Evolutionary conservation across 352 stramenopile genomes (phyloP).

Genomic region (Globisporangium splendens): DNA sequence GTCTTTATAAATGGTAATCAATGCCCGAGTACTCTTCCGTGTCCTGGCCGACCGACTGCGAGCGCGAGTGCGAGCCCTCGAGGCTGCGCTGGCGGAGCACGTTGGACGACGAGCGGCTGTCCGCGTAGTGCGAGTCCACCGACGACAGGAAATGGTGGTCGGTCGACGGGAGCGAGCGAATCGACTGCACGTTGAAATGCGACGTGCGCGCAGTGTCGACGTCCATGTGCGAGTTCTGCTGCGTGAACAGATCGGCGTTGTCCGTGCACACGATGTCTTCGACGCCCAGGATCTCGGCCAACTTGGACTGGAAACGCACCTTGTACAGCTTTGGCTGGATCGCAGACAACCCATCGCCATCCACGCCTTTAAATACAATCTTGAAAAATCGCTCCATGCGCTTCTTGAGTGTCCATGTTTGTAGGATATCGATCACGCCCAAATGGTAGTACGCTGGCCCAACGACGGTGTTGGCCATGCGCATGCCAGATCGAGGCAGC

Average conservation of each 20-base stretch:
- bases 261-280: constrained; percentile 60
- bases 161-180: constrained; percentile 60
- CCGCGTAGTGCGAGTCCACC: constrained; percentile 63
- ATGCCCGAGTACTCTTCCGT: constrained; percentile 83
- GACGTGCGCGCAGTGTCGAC: constrained; percentile 64
- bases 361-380: constrained; percentile 78
- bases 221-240: constrained; percentile 89
- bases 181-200: constrained; percentile 57
- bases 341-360: constrained; percentile 78
- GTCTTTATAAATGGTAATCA: constrained; percentile 77
- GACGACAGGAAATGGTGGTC: constrained; percentile 60
- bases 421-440: constrained; percentile 89
- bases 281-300: constrained; percentile 83
- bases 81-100: constrained; percentile 49
- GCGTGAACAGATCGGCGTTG: constrained; percentile 52
- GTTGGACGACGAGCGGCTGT: constrained; percentile 45
- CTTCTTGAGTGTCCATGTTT: constrained; percentile 88
- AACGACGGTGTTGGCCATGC: constrained; percentile 82
- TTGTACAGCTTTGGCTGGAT: constrained; percentile 83
- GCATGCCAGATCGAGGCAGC: constrained; percentile 77
- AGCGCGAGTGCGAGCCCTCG: constrained; percentile 45
- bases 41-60: constrained; percentile 69
- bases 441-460: constrained; percentile 89
- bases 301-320: constrained; percentile 82
- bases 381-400: constrained; percentile 87